Evolutionary conservation across 148 eudicot genomes (phyloP).

Genomic region (Rhododendron mucronatum): DNA sequence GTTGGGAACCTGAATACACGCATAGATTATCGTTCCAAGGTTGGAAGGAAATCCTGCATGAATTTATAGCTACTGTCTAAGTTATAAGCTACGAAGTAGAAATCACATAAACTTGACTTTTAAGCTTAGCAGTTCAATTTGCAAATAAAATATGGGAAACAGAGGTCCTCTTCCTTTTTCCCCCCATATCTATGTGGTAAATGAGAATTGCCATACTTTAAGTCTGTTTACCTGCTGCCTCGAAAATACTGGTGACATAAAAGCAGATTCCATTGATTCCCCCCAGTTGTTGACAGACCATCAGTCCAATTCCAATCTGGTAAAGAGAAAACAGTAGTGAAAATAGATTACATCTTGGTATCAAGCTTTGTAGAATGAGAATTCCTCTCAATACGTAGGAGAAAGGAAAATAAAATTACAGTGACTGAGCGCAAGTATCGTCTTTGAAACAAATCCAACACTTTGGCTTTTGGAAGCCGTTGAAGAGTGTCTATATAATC

Average conservation of each 20-base stretch:
- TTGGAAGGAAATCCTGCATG: conserved; percentile 61
- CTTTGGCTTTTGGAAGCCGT: conserved; percentile 60
- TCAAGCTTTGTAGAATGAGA: not conserved
- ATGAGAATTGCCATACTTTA: not conserved
- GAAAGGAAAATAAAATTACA: conserved; percentile 31
- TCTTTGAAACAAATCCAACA: conserved; percentile 70
- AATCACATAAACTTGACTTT: not conserved
- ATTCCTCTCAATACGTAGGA: not conserved
- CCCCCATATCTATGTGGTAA: not conserved
- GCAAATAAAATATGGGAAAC: not conserved
- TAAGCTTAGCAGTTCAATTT: not conserved
- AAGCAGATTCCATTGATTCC: conserved; percentile 91
- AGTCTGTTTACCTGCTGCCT: conserved; percentile 56
- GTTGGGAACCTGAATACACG: conserved; percentile 60
- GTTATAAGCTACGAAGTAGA: not conserved
- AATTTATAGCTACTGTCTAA: not conserved
- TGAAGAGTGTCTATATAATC: conserved; percentile 60
- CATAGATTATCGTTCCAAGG: conserved; percentile 69
- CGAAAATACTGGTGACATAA: conserved; percentile 73
- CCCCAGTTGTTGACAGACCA: conserved; percentile 88
- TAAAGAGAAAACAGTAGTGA: not conserved
- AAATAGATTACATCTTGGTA: not conserved
- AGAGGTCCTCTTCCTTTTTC: not conserved
- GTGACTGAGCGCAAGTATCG: conserved; percentile 63
- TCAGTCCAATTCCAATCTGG: conserved; percentile 83